Percentiles rank a stretch among this genome's conserved stretches.
Conservation (phyloP, 116 monocot species). For the Thalassia testudinum region DNA sequence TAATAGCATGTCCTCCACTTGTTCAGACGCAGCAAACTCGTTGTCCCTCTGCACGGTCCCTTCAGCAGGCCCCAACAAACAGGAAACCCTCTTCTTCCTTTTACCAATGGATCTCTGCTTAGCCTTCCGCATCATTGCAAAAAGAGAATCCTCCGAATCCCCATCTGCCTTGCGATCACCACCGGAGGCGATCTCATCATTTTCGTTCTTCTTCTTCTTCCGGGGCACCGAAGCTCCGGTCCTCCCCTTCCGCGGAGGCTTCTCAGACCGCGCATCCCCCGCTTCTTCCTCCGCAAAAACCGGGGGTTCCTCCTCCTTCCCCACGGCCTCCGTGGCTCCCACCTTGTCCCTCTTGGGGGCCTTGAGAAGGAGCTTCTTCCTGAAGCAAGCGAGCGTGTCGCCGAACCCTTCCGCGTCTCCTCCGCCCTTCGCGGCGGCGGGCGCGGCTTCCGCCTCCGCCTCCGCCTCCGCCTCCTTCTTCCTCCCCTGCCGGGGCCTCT, state of each 20-base stretch:
- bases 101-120: constrained; percentile 9
- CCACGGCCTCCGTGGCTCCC: constrained; percentile 6
- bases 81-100: constrained; percentile 4
- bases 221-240: not conserved
- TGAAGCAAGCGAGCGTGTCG: constrained; percentile 67
- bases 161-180: constrained; percentile 13
- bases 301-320: constrained; percentile 10
- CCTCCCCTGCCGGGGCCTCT: constrained; percentile 18
- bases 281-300: constrained; percentile 2
- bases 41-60: not conserved
- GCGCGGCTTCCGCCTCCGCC: constrained; percentile 10
- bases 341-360: constrained; percentile 37
- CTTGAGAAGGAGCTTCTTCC: constrained; percentile 60
- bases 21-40: no score
- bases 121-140: constrained; percentile 25
- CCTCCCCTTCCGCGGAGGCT: not conserved
- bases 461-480: constrained; percentile 13
- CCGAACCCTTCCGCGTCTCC: constrained; percentile 27
- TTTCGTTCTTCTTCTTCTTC: constrained; percentile 5
- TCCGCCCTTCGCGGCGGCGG: no score
- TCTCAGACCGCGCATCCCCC: not conserved
- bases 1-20: not conserved
- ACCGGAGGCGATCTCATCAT: not conserved
- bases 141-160: constrained; percentile 37
- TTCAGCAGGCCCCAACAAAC: not conserved